A percentile compares a stretch with the other conserved stretches of the same genome.
Conservation (phyloP, 2,329 filamentous ascomycete genomes). For the Bisporella sp. region DNA sequence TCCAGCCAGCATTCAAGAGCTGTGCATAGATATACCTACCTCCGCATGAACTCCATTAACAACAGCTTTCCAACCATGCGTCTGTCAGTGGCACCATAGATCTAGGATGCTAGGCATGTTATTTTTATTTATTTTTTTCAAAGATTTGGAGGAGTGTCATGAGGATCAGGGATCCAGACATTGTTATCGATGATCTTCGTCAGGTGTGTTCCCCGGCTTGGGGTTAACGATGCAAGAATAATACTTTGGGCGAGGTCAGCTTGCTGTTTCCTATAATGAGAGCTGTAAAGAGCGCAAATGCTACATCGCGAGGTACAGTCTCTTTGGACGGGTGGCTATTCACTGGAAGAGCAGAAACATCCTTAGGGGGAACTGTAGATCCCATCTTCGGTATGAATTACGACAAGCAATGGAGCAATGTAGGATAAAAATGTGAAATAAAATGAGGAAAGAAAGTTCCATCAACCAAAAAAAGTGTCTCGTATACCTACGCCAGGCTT, state of each 20-base stretch:
- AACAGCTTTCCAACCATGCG: conserved; percentile 48
- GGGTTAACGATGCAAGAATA: conserved; percentile 49
- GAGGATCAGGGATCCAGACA: conserved; percentile 38
- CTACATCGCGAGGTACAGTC: conserved; percentile 9
- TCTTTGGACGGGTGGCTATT: conserved; percentile 40
- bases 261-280: conserved; percentile 32
- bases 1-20: conserved; percentile 52
- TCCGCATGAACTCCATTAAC: conserved; percentile 50
- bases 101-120: conserved; percentile 46
- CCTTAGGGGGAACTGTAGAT: too few species aligned
- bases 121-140: conserved; percentile 35
- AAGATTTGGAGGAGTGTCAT: conserved; percentile 42
- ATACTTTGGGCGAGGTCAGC: conserved; percentile 41
- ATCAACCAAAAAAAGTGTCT: too few species aligned
- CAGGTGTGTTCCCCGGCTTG: conserved; percentile 41
- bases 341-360: too few species aligned
- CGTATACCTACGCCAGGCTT: too few species aligned
- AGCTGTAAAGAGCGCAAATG: conserved; percentile 33
- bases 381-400: conserved; percentile 24
- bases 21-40: conserved; percentile 52
- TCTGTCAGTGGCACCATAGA: conserved; percentile 44
- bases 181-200: conserved; percentile 40
- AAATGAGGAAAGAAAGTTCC: too few species aligned
- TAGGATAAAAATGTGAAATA: too few species aligned
- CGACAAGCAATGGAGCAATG: too few species aligned